Evolutionary conservation across 2,329 filamentous ascomycete species (phyloP).

Genomic region (Colletotrichum liaoningense): DNA sequence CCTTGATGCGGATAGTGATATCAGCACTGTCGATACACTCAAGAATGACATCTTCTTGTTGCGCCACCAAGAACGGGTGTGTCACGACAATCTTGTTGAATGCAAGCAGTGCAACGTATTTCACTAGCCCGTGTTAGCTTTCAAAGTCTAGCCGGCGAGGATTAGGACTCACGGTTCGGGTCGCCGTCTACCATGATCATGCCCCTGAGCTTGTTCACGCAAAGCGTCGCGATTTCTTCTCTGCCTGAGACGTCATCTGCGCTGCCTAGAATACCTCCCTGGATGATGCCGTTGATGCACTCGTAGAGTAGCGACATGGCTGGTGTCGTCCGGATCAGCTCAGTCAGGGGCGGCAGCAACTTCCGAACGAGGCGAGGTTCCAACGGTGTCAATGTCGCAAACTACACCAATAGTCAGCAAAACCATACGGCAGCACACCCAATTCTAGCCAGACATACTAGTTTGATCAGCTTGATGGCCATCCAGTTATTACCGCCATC

Average conservation of each 20-base stretch:
- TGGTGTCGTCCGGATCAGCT: constrained; percentile 92
- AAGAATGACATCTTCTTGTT: constrained; percentile 96
- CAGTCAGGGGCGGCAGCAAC: constrained; percentile 88
- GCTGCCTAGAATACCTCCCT: constrained; percentile 91
- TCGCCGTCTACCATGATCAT: constrained; percentile 96
- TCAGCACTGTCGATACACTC: constrained; percentile 96
- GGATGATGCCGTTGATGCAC: constrained; percentile 98
- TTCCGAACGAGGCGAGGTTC: constrained; percentile 94
- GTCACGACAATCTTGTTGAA: constrained; percentile 95
- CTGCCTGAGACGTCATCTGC: constrained; percentile 83
- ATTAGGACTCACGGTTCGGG: constrained; percentile 78
- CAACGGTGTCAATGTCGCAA: constrained; percentile 91
- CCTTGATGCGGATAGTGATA: constrained; percentile 94
- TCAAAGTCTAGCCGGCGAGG: not conserved
- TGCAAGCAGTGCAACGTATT: constrained; percentile 95
- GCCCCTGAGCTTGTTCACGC: constrained; percentile 90
- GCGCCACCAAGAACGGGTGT: constrained; percentile 87
- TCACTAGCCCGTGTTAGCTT: constrained; percentile 64
- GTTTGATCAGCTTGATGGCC: constrained; percentile 98
- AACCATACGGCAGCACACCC: not conserved
- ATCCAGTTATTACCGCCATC: constrained; percentile 99
- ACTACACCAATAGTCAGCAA: constrained; percentile 61
- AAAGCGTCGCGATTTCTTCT: constrained; percentile 92
- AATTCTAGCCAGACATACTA: constrained; percentile 65
- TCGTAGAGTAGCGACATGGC: constrained; percentile 99